Conservation (phyloP, 2,329 filamentous ascomycete genomes). For the Scedosporium apiospermum region DNA sequence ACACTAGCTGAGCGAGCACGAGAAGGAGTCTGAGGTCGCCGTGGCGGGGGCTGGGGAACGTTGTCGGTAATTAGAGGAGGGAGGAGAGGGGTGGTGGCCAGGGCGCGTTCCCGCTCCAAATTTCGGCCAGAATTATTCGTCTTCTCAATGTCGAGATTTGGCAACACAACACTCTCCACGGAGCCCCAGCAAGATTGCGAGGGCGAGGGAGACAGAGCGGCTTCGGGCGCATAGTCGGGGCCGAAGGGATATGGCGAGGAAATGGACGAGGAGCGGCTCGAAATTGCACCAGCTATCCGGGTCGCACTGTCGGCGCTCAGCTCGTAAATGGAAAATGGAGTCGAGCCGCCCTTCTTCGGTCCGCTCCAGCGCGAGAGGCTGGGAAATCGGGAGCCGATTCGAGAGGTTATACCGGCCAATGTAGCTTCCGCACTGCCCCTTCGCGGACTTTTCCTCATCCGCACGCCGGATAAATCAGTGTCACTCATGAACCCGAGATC, state of each 20-base stretch:
- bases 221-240: constrained; percentile 37
- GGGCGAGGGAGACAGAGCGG: constrained; percentile 50
- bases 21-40: constrained; percentile 63
- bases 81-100: constrained; percentile 74
- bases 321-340: constrained; percentile 63
- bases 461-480: constrained; percentile 41
- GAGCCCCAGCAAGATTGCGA: constrained; percentile 54
- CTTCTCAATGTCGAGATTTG: constrained; percentile 33
- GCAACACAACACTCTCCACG: constrained; percentile 41
- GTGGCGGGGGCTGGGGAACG: constrained; percentile 42
- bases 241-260: constrained; percentile 47
- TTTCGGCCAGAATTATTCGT: constrained; percentile 4
- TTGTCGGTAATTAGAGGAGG: constrained; percentile 66
- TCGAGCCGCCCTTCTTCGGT: constrained; percentile 32
- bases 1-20: constrained; percentile 58
- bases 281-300: constrained; percentile 52
- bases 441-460: constrained; percentile 44
- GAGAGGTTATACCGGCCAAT: constrained; percentile 51
- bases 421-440: constrained; percentile 39
- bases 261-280: constrained; percentile 71
- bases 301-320: constrained; percentile 70
- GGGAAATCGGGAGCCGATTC: constrained; percentile 54
- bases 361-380: constrained; percentile 39
- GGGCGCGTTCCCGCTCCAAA: constrained; percentile 45
- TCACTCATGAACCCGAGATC: constrained; percentile 60